Evolutionary conservation across 305 asterid species (phyloP).

Genomic region (Stenogyne calaminthoides): DNA sequence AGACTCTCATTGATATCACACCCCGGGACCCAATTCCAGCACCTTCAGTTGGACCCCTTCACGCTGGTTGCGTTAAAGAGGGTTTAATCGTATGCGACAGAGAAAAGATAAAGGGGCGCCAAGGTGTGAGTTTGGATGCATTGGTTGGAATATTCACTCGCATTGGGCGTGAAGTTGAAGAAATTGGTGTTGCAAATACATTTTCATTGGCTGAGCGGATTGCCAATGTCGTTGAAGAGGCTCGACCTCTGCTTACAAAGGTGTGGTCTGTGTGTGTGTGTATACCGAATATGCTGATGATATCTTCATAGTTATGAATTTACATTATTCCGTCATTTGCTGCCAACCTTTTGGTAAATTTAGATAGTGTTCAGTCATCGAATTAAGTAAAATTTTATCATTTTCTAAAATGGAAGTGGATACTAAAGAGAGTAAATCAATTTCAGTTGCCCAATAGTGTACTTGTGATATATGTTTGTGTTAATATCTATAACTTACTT

Average conservation of each 20-base stretch:
- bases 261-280: slow-evolving; percentile 49
- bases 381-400: background rate
- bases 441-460: background rate
- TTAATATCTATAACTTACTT: background rate
- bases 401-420: background rate
- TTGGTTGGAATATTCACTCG: slow-evolving; percentile 97
- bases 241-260: slow-evolving; percentile 83
- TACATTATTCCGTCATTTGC: background rate
- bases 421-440: background rate
- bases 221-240: slow-evolving; percentile 76
- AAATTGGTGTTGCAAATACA: slow-evolving; percentile 74
- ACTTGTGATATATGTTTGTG: background rate
- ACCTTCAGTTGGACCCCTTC: slow-evolving; percentile 84
- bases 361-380: background rate
- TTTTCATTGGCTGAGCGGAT: slow-evolving; percentile 75
- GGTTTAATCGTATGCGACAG: slow-evolving; percentile 90
- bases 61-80: slow-evolving; percentile 67
- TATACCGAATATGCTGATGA: slow-evolving; percentile 6
- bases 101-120: slow-evolving; percentile 77
- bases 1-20: slow-evolving; percentile 90
- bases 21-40: slow-evolving; percentile 81
- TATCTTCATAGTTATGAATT: background rate
- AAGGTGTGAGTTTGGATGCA: slow-evolving; percentile 96
- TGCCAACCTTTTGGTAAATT: background rate
- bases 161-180: slow-evolving; percentile 91